Percentiles rank a stretch among this genome's conserved stretches.
These are phyloP conservation scores for Colletotrichum cereale DNA, from an alignment of 2,329 filamentous ascomycete genomes.

Conservation along the genomic window DNA sequence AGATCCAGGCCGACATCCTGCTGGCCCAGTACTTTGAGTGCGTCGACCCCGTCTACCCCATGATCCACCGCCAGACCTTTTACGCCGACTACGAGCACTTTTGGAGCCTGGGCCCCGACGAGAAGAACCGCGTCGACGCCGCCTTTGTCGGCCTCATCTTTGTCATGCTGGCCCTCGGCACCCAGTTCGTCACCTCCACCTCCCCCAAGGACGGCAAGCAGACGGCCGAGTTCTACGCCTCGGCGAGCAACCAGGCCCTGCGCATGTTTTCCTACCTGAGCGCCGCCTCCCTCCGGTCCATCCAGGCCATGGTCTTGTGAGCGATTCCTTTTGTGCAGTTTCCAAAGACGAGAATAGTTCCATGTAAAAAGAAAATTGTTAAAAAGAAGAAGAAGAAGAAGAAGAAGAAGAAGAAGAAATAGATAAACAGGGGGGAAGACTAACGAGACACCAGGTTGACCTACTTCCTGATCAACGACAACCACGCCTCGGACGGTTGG, in stretches of 20 bases:
- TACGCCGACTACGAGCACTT: conserved; percentile 84
- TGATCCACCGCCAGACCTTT: conserved; percentile 81
- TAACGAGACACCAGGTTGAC: conserved; percentile 60
- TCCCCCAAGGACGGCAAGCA: conserved; percentile 74
- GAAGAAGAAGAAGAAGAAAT: neutral
- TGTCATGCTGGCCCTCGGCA: conserved; percentile 82
- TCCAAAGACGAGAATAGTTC: neutral
- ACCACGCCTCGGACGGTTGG: conserved; percentile 86
- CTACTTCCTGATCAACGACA: conserved; percentile 89
- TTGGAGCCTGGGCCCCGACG: conserved; percentile 71
- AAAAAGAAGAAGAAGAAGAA: neutral
- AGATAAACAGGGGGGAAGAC: neutral
- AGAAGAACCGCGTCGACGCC: conserved; percentile 73
- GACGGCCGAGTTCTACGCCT: conserved; percentile 85
- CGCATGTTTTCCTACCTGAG: conserved; percentile 83
- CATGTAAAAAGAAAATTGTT: no score
- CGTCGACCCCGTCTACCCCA: conserved; percentile 85
- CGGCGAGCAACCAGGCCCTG: conserved; percentile 82
- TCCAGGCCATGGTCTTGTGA: conserved; percentile 82
- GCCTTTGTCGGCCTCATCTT: conserved; percentile 80
- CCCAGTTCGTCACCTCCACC: conserved; percentile 77
- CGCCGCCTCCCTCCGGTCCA: conserved; percentile 77
- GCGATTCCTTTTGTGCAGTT: neutral
- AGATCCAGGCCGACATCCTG: conserved; percentile 80
- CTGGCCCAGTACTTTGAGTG: conserved; percentile 74